Evolutionary conservation across 306 rosid genomes (phyloP).

Genomic region (Lathyrus tuberosus): DNA sequence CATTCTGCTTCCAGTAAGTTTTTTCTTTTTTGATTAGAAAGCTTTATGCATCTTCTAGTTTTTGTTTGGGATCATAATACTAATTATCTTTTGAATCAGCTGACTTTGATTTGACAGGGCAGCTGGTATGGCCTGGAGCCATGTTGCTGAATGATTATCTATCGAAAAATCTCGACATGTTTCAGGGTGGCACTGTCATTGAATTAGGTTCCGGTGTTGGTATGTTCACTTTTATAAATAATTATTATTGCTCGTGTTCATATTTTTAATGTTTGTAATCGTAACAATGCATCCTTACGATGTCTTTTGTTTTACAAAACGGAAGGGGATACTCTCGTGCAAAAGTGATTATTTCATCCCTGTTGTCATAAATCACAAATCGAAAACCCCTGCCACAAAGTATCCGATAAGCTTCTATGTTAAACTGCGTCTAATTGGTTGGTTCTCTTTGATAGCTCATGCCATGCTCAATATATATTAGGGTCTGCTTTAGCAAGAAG

Average conservation of each 20-base stretch:
- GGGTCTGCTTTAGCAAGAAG: no score
- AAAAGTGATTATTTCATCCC: no score
- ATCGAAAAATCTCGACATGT: conserved; percentile 62
- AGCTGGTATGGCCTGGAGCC: conserved; percentile 98
- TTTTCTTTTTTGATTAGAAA: not conserved
- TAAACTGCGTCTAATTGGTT: no score
- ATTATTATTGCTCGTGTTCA: conserved; percentile 11
- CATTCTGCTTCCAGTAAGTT: conserved; percentile 88
- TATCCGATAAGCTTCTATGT: no score
- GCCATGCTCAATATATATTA: no score
- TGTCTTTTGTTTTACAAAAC: conserved; percentile 6
- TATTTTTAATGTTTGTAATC: conserved; percentile 25
- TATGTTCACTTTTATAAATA: conserved; percentile 45
- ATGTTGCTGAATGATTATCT: conserved; percentile 82
- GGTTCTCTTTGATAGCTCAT: no score
- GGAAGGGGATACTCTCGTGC: not conserved
- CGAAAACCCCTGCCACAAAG: no score
- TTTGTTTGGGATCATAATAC: conserved; percentile 18
- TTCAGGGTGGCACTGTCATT: conserved; percentile 64
- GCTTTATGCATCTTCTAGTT: conserved; percentile 24
- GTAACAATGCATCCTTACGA: conserved; percentile 7
- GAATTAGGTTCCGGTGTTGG: conserved; percentile 98
- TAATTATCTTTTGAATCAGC: conserved; percentile 62
- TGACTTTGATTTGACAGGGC: conserved; percentile 96
- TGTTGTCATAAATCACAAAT: no score